These are phyloP conservation scores for Solanum pinnatisectum DNA, from an alignment of 257 asterid species.

Conservation along the genomic window DNA sequence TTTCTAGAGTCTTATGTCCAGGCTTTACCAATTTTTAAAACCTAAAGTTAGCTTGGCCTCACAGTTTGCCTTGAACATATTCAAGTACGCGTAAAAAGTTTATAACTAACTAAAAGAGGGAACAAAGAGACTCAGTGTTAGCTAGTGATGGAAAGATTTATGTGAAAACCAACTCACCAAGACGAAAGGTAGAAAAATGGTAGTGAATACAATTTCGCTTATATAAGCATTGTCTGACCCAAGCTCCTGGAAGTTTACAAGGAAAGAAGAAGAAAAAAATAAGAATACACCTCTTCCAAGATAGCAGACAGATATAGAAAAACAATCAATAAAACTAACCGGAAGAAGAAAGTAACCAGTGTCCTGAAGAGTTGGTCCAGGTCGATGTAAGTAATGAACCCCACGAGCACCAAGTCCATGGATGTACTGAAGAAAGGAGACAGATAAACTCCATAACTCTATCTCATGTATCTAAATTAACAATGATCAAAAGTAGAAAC, in stretches of 20 bases:
- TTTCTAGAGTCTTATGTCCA: not conserved
- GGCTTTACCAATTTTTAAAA: not conserved
- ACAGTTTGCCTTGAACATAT: not conserved
- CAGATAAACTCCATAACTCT: not conserved
- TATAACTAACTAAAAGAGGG: not conserved
- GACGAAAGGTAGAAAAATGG: slow-evolving; percentile 60
- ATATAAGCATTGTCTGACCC: slow-evolving; percentile 77
- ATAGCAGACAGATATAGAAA: not conserved
- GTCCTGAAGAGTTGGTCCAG: slow-evolving; percentile 67
- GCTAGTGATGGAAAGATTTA: not conserved
- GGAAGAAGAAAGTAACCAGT: slow-evolving; percentile 75
- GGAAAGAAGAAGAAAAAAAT: not conserved
- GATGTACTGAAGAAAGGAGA: slow-evolving; percentile 34
- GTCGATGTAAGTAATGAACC: slow-evolving; percentile 63
- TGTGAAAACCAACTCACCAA: slow-evolving; percentile 44
- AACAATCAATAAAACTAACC: slow-evolving; percentile 22
- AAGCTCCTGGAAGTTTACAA: slow-evolving; percentile 58
- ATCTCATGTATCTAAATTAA: not conserved
- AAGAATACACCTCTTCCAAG: not conserved
- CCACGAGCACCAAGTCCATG: slow-evolving; percentile 79
- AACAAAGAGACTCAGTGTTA: not conserved
- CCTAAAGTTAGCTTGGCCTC: not conserved
- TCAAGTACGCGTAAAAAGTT: not conserved
- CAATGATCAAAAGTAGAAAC: not conserved
- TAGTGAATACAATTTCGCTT: slow-evolving; percentile 79